Percentiles rank a stretch among this genome's conserved stretches.
Conservation (phyloP, 2,329 filamentous ascomycete species). For the Didymella segeticola region DNA sequence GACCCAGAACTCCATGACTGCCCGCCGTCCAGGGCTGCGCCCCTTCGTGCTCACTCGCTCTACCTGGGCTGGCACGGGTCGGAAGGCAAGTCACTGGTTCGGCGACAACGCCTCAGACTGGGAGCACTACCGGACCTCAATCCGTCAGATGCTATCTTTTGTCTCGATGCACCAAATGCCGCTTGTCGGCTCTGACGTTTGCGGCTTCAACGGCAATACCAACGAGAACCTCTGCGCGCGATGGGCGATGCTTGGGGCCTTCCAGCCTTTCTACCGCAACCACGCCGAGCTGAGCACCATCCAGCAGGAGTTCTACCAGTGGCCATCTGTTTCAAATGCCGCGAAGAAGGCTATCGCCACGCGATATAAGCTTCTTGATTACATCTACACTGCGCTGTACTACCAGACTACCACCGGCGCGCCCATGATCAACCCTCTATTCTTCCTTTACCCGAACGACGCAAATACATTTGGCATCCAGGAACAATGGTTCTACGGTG, state of each 20-base stretch:
- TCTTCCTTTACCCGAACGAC: slow-evolving; percentile 72
- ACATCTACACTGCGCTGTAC: slow-evolving; percentile 76
- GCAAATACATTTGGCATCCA: slow-evolving; percentile 59
- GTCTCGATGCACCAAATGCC: slow-evolving; percentile 57
- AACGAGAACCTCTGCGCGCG: slow-evolving; percentile 74
- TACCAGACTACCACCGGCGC: slow-evolving; percentile 66
- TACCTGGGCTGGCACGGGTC: slow-evolving; percentile 75
- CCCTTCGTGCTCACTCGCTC: slow-evolving; percentile 78
- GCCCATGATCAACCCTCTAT: slow-evolving; percentile 72
- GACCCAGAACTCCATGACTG: slow-evolving; percentile 70
- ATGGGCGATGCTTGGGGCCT: slow-evolving; percentile 77
- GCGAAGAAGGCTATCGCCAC: slow-evolving; percentile 73
- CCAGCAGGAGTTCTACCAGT: slow-evolving; percentile 77
- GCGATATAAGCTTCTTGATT: slow-evolving; percentile 79
- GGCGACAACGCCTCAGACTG: slow-evolving; percentile 60
- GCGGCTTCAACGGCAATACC: slow-evolving; percentile 73
- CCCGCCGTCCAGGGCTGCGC: slow-evolving; percentile 67
- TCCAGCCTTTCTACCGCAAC: slow-evolving; percentile 78
- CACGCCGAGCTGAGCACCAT: slow-evolving; percentile 65
- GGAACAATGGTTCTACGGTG: slow-evolving; percentile 66
- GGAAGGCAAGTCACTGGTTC: slow-evolving; percentile 66
- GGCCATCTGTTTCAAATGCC: slow-evolving; percentile 67
- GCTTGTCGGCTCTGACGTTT: slow-evolving; percentile 68
- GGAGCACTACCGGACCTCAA: slow-evolving; percentile 53
- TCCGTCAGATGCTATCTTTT: slow-evolving; percentile 54